Conservation (phyloP, 495 filamentous ascomycete genomes). For the Podospora pseudocomata region DNA sequence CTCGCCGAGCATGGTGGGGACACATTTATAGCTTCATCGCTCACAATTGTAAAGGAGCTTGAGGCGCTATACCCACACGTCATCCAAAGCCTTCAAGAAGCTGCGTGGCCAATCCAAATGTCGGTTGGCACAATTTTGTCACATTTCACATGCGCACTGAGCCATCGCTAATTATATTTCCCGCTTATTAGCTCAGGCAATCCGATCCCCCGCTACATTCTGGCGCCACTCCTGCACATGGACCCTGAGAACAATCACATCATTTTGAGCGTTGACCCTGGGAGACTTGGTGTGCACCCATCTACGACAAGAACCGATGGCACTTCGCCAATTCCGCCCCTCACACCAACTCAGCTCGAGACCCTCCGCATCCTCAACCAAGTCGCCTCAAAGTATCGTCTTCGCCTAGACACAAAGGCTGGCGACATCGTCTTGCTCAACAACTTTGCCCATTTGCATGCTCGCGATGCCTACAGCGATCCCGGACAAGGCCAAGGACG, state of each 20-base stretch:
- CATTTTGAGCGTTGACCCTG: constrained; percentile 40
- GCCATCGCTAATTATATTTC: neutral
- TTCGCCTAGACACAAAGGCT: constrained; percentile 45
- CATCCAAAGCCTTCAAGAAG: constrained; percentile 29
- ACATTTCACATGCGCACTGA: neutral
- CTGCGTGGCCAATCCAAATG: constrained; percentile 44
- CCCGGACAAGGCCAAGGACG: constrained; percentile 28
- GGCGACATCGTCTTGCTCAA: constrained; percentile 64
- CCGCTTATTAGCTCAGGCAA: constrained; percentile 33
- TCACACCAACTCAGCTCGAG: constrained; percentile 33
- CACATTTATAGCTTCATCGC: constrained; percentile 43
- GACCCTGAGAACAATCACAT: constrained; percentile 28
- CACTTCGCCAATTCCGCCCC: constrained; percentile 25
- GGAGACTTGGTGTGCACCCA: constrained; percentile 44
- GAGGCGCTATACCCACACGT: constrained; percentile 29
- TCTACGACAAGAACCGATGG: constrained; percentile 11
- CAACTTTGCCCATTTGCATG: constrained; percentile 60
- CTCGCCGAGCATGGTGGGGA: constrained; percentile 36
- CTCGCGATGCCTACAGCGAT: constrained; percentile 48
- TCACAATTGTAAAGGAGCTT: constrained; percentile 41
- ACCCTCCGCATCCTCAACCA: constrained; percentile 35
- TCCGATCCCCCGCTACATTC: constrained; percentile 29
- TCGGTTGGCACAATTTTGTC: constrained; percentile 23
- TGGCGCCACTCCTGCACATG: constrained; percentile 39
- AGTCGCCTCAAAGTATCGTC: constrained; percentile 34